Evolutionary conservation across 306 rosid species (phyloP), one percentile per base, ranked within the genome.

Genomic region (Vigna unguiculata): DNA sequence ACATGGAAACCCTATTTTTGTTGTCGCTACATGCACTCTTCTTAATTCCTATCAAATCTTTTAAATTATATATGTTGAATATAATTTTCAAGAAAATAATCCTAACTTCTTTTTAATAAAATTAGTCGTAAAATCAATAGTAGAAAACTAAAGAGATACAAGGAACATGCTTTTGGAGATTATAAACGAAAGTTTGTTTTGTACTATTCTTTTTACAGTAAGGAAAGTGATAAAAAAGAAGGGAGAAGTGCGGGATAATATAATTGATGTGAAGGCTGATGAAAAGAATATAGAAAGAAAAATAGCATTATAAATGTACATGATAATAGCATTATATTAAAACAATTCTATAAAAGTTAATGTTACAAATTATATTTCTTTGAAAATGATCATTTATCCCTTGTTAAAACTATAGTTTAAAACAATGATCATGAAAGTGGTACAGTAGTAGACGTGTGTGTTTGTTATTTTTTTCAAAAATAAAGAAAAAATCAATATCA

Each of bases 1-100:
- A 51, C 40, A 54, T 60, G 41, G 24, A 51, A 69, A 67, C 54
- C 49, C 66, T 69, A 69, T 30, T 60, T 32, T 45, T 54, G 25
- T 68, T 73, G 69, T 64, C 63, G 47, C 41, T 20, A 12, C 7
- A 34, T 47, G 21, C 74, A 34, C 77, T 47, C 24, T 43, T 22
- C 22, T 36, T 36, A 2, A 4, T 7, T 20, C 0, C 2, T 22
- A 13, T 21, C 9, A 45, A 43, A 69, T 9, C 41, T 30, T 14
- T 30, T 59, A 59, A 7, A 8, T 40, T 30, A 30, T n/a, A n/a
- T n/a, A n/a, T 59, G 41, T 28, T 2, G 2, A 21, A 28, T 30
- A 15, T 16, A 57, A 12, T 3, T 28, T 24, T 12, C 10, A 1
- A 11, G 32, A 57, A 24, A 24, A 1, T 12, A 5, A 4, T 5